phyloP scores from a whole-genome alignment of 495 filamentous ascomycete genomes.

The Letharia lupina region DNA sequence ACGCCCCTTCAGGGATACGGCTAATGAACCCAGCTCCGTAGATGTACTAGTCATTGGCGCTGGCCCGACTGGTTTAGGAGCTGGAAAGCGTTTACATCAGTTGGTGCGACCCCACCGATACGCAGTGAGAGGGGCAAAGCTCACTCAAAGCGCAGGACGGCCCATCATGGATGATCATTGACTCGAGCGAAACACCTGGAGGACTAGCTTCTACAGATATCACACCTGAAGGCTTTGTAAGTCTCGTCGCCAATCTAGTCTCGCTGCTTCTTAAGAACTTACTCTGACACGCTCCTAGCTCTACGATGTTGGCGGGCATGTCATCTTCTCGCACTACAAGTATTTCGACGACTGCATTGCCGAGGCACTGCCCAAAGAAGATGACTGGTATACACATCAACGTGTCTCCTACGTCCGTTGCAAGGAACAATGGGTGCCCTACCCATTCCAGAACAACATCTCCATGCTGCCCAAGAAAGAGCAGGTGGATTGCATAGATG shows the following conservation, averaged over 20 bases:
- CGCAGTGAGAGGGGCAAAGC: constrained; percentile 12
- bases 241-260: constrained; percentile 32
- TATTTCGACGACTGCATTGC: constrained; percentile 99
- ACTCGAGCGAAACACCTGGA: constrained; percentile 86
- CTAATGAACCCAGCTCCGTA: constrained; percentile 57
- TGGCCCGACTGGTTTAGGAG: constrained; percentile 92
- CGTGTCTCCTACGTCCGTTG: constrained; percentile 98
- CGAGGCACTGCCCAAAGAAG: constrained; percentile 84
- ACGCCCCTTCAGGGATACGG: background rate
- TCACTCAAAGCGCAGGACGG: constrained; percentile 49
- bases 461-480: constrained; percentile 97
- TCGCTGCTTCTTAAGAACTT: background rate
- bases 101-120: constrained; percentile 54
- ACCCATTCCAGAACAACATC: constrained; percentile 99
- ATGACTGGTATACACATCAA: constrained; percentile 97
- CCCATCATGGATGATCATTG: constrained; percentile 93
- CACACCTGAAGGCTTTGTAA: constrained; percentile 93
- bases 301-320: constrained; percentile 98
- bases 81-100: constrained; percentile 95
- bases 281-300: constrained; percentile 48
- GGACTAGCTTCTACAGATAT: constrained; percentile 95
- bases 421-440: constrained; percentile 93
- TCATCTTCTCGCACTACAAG: constrained; percentile 99
- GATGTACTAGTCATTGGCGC: constrained; percentile 98
- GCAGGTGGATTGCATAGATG: constrained; percentile 89